A percentile compares a stretch with the other conserved stretches of the same genome.
phyloP scores from a whole-genome alignment of 495 filamentous ascomycete species.

The Evernia prunastri region DNA sequence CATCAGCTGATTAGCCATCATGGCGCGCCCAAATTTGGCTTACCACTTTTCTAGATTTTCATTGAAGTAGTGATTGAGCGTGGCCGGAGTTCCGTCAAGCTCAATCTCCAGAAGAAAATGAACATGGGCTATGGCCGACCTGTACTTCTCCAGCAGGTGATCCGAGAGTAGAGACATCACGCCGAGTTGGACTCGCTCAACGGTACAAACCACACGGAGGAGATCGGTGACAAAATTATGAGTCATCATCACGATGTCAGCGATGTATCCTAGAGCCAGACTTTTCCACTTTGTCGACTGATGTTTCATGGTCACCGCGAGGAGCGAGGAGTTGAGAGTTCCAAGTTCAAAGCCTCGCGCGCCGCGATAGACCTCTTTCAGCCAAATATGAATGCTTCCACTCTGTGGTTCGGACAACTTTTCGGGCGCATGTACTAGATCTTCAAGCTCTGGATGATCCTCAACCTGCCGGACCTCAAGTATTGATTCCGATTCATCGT shows the following conservation, averaged over 20 bases:
- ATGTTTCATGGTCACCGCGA: slow-evolving; percentile 33
- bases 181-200: slow-evolving; percentile 34
- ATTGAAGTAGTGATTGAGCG: slow-evolving; percentile 49
- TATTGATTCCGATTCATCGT: slow-evolving; percentile 3
- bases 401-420: slow-evolving; percentile 8
- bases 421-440: slow-evolving; percentile 23
- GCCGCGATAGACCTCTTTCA: slow-evolving; percentile 29
- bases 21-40: slow-evolving; percentile 7
- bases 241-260: slow-evolving; percentile 10
- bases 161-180: slow-evolving; percentile 41
- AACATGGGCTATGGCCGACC: slow-evolving; percentile 37
- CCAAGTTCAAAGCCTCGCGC: slow-evolving; percentile 38
- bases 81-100: slow-evolving; percentile 38
- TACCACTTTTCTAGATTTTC: slow-evolving; percentile 42
- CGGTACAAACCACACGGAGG: slow-evolving; percentile 34
- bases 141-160: slow-evolving; percentile 39
- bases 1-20: slow-evolving; percentile 13
- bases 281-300: slow-evolving; percentile 34
- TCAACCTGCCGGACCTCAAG: slow-evolving; percentile 2
- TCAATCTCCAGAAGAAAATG: slow-evolving; percentile 47
- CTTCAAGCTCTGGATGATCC: slow-evolving; percentile 26
- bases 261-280: slow-evolving; percentile 29
- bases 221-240: slow-evolving; percentile 33
- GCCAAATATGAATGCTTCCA: slow-evolving; percentile 31
- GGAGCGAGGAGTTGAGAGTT: slow-evolving; percentile 33